A percentile compares a stretch with the other conserved stretches of the same genome.
Conservation (phyloP, 179 eudicot species). For the Beta corolliflora region DNA sequence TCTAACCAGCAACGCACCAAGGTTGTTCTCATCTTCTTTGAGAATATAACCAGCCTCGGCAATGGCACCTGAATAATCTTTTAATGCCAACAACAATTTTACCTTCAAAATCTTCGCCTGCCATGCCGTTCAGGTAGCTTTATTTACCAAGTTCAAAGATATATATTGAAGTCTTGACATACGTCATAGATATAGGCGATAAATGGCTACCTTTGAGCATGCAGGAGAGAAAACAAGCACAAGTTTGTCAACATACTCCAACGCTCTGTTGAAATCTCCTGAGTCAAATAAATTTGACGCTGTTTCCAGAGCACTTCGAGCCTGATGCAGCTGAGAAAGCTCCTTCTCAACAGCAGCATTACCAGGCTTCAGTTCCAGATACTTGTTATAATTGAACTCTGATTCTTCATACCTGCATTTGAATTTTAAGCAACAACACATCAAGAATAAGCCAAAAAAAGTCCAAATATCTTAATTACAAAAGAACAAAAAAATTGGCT, state of each 20-base stretch:
- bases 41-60: slow-evolving; percentile 81
- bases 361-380: slow-evolving; percentile 70
- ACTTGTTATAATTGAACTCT: slow-evolving; percentile 65
- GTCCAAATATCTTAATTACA: not conserved
- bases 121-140: slow-evolving; percentile 12
- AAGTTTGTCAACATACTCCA: slow-evolving; percentile 77
- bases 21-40: slow-evolving; percentile 81
- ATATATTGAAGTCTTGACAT: too few relatives aligned
- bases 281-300: slow-evolving; percentile 67
- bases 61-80: slow-evolving; percentile 77
- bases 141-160: too few relatives aligned
- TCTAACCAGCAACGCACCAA: slow-evolving; percentile 79
- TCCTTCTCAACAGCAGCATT: slow-evolving; percentile 80
- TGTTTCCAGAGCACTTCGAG: slow-evolving; percentile 67
- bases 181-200: not conserved
- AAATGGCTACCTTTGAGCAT: slow-evolving; percentile 56
- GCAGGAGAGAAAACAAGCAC: slow-evolving; percentile 93
- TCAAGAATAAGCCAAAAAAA: not conserved
- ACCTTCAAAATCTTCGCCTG: slow-evolving; percentile 87
- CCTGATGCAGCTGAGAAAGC: slow-evolving; percentile 85
- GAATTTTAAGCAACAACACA: not conserved
- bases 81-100: slow-evolving; percentile 59
- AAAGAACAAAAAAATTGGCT: not conserved
- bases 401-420: slow-evolving; percentile 77
- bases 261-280: slow-evolving; percentile 69